phyloP scores from a whole-genome alignment of 768 basidiomycete species.

The Vararia minispora region DNA sequence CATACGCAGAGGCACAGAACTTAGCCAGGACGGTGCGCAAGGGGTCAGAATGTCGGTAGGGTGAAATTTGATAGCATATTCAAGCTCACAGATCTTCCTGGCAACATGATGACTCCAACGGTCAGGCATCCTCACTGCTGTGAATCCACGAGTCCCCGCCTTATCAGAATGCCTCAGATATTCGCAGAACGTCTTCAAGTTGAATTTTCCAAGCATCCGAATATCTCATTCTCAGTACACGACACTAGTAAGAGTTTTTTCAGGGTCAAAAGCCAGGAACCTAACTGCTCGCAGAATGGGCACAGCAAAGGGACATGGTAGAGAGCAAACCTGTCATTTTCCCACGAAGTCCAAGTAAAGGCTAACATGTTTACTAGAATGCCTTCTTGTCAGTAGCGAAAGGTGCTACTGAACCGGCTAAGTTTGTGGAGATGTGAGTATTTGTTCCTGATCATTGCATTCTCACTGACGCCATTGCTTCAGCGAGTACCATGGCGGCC shows the following conservation, averaged over 20 bases:
- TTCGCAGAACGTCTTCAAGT: constrained; percentile 63
- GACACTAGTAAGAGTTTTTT: constrained; percentile 48
- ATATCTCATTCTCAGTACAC: constrained; percentile 57
- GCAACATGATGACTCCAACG: constrained; percentile 79
- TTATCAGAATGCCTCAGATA: constrained; percentile 24
- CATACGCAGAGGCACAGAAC: constrained; percentile 73
- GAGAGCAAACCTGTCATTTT: too few relatives aligned
- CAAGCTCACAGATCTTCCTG: constrained; percentile 78
- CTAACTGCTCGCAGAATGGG: constrained; percentile 48
- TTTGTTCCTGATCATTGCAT: not conserved
- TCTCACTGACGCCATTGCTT: not conserved
- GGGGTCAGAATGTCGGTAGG: not conserved
- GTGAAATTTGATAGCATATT: not conserved
- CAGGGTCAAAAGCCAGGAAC: constrained; percentile 3
- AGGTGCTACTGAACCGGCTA: constrained; percentile 74
- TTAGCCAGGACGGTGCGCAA: constrained; percentile 57
- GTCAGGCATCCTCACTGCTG: constrained; percentile 24
- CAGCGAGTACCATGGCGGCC: constrained; percentile 76
- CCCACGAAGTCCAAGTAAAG: not conserved
- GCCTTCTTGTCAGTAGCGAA: constrained; percentile 83
- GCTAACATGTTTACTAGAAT: constrained; percentile 29
- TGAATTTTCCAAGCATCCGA: constrained; percentile 53
- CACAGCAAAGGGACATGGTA: constrained; percentile 79
- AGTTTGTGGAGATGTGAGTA: constrained; percentile 73
- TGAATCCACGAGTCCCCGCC: not conserved